A percentile compares a stretch with the other conserved stretches of the same genome.
Conservation (phyloP, 371 early-diverging fungal genomes). For the Gilbertella persicaria region DNA sequence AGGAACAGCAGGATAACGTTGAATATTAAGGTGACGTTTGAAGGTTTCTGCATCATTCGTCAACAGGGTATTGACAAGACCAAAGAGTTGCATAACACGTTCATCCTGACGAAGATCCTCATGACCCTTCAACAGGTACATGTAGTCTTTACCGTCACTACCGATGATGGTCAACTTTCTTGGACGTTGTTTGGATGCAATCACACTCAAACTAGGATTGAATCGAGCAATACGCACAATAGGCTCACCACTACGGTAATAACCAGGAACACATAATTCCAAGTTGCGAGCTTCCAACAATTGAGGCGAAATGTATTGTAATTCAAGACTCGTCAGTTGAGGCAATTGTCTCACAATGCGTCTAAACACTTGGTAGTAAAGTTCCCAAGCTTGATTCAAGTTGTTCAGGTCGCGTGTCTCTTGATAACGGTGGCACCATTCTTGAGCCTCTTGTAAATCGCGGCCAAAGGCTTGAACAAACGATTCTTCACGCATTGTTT, state of each 20-base stretch:
- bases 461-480: conserved; percentile 95
- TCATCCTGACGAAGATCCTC: conserved; percentile 99
- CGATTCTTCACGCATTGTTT: conserved; percentile 91
- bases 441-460: conserved; percentile 91
- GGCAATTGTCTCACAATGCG: conserved; percentile 84
- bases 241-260: conserved; percentile 87
- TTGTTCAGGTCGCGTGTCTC: conserved; percentile 79
- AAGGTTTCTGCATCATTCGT: conserved; percentile 89
- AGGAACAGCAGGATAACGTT: conserved; percentile 94
- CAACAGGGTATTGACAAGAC: conserved; percentile 93
- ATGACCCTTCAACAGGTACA: conserved; percentile 94
- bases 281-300: conserved; percentile 84
- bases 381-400: conserved; percentile 94
- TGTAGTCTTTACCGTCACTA: conserved; percentile 89
- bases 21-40: conserved; percentile 90
- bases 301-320: conserved; percentile 92
- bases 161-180: conserved; percentile 85
- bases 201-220: conserved; percentile 79
- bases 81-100: conserved; percentile 98
- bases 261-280: conserved; percentile 92
- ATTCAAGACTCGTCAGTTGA: conserved; percentile 80
- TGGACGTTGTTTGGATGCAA: conserved; percentile 95
- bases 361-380: conserved; percentile 90
- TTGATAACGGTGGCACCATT: conserved; percentile 85
- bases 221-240: conserved; percentile 89